A percentile compares a stretch with the other conserved stretches of the same genome.
Conservation (phyloP, 2,329 filamentous ascomycete genomes). For the Gyromitra esculenta region DNA sequence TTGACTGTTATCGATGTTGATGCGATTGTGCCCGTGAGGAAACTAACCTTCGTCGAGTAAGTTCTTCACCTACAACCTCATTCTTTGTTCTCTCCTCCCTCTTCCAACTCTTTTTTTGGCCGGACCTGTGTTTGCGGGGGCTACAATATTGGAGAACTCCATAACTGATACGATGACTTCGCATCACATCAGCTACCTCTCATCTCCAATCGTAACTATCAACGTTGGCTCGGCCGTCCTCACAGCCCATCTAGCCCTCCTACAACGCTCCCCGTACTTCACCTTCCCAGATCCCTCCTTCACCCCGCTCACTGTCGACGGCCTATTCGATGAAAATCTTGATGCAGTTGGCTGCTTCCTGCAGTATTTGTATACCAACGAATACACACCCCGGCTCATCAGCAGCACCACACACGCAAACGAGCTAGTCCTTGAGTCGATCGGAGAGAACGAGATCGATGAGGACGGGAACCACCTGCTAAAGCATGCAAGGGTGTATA, state of each 20-base stretch:
- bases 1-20: slow-evolving; percentile 38
- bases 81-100: neutral
- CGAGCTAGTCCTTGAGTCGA: slow-evolving; percentile 73
- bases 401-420: slow-evolving; percentile 70
- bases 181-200: slow-evolving; percentile 70
- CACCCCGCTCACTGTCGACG: slow-evolving; percentile 71
- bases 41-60: slow-evolving; percentile 50
- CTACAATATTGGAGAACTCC: neutral
- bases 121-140: neutral
- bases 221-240: slow-evolving; percentile 74
- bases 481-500: slow-evolving; percentile 89
- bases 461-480: slow-evolving; percentile 83
- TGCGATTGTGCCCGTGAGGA: slow-evolving; percentile 29
- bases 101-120: neutral
- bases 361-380: slow-evolving; percentile 83
- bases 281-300: slow-evolving; percentile 67
- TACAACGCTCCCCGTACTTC: slow-evolving; percentile 80
- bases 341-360: slow-evolving; percentile 81
- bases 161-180: slow-evolving; percentile 46
- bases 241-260: slow-evolving; percentile 80
- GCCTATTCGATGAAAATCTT: slow-evolving; percentile 73
- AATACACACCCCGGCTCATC: slow-evolving; percentile 78
- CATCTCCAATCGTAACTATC: slow-evolving; percentile 75
- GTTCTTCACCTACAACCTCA: slow-evolving; percentile 5
- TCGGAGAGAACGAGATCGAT: slow-evolving; percentile 75